Evolutionary conservation across 495 filamentous ascomycete genomes (phyloP).

Genomic region (Thermothielavioides terrestris): DNA sequence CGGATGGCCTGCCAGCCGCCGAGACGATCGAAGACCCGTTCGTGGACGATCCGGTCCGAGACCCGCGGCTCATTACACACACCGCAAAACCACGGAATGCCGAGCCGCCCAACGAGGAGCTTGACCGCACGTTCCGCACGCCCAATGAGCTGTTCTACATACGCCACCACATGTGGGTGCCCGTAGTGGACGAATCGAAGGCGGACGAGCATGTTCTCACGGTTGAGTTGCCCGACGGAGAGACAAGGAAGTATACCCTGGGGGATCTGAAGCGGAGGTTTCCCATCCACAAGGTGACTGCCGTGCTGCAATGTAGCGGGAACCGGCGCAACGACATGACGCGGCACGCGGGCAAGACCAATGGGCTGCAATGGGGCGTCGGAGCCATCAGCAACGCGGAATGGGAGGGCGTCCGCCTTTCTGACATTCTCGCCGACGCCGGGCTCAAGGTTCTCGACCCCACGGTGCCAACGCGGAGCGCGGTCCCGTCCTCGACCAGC

Average conservation of each 20-base stretch:
- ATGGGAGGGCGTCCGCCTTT: slow-evolving; percentile 52
- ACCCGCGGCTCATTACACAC: slow-evolving; percentile 37
- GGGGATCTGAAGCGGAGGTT: slow-evolving; percentile 46
- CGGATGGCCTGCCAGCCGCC: slow-evolving; percentile 33
- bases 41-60: slow-evolving; percentile 41
- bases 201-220: slow-evolving; percentile 40
- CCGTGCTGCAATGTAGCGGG: slow-evolving; percentile 52
- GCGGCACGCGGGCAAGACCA: slow-evolving; percentile 41
- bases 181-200: slow-evolving; percentile 30
- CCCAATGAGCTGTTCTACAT: slow-evolving; percentile 50
- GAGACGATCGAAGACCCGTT: slow-evolving; percentile 50
- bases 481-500: background rate
- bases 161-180: slow-evolving; percentile 56
- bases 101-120: slow-evolving; percentile 42
- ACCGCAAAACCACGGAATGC: slow-evolving; percentile 49
- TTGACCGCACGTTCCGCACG: slow-evolving; percentile 42
- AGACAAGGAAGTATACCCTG: slow-evolving; percentile 42
- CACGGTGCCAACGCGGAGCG: slow-evolving; percentile 2
- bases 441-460: slow-evolving; percentile 25
- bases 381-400: slow-evolving; percentile 52
- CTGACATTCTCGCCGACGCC: slow-evolving; percentile 51
- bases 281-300: slow-evolving; percentile 46
- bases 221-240: slow-evolving; percentile 48
- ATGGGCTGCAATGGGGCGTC: slow-evolving; percentile 51
- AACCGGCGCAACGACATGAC: slow-evolving; percentile 57